phyloP scores from a whole-genome alignment of 2,329 filamentous ascomycete genomes.

The Fusarium pseudoanthophilum region DNA sequence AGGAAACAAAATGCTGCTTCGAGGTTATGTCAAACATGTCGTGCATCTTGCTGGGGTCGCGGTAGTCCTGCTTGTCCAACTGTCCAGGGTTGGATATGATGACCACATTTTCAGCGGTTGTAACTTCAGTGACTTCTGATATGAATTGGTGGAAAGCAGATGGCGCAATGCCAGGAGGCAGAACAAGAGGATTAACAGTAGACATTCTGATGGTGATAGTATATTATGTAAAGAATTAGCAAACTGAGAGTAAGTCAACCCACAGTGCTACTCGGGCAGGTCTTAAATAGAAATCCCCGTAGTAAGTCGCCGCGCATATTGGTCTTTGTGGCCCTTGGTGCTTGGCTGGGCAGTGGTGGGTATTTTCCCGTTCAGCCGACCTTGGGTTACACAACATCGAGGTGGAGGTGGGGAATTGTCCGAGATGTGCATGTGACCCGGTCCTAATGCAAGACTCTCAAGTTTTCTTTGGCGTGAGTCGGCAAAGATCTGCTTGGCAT shows the following conservation, averaged over 20 bases:
- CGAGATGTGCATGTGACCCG: not conserved
- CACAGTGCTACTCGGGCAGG: not conserved
- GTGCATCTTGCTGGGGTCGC: constrained; percentile 31
- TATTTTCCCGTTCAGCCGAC: not conserved
- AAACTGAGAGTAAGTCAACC: not conserved
- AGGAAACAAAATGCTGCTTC: constrained; percentile 28
- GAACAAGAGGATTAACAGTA: not conserved
- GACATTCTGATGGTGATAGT: not conserved
- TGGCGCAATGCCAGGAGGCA: constrained; percentile 12
- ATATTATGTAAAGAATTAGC: not conserved
- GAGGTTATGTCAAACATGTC: constrained; percentile 35
- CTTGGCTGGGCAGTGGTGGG: not conserved
- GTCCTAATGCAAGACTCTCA: too few relatives aligned
- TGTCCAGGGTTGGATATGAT: constrained; percentile 12
- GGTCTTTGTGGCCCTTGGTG: accelerated
- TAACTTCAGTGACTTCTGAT: not conserved
- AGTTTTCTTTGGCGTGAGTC: not conserved
- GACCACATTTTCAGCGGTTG: constrained; percentile 14
- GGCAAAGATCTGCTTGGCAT: not conserved
- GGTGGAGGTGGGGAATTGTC: not conserved
- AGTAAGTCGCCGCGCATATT: accelerated
- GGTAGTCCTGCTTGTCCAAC: constrained; percentile 21
- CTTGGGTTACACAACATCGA: not conserved
- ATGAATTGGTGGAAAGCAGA: constrained; percentile 28
- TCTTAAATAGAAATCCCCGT: not conserved